Base-by-base conservation (phyloP, 306 rosid genomes). In the Begonia loranthoides region DNA sequence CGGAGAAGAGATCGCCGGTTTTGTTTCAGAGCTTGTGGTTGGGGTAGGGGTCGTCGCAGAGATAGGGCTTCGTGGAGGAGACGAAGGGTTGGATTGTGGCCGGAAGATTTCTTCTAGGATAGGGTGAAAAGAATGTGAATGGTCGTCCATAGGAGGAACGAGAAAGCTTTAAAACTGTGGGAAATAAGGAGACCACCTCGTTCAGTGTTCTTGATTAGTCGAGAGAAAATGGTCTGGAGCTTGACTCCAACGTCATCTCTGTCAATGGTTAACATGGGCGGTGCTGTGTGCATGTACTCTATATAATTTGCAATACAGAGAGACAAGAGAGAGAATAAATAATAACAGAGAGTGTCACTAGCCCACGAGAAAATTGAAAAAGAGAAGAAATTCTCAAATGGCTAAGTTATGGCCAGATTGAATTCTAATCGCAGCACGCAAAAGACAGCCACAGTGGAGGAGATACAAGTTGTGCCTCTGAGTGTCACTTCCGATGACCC, bases 181-280 rank as follows among this genome's bases (percentile, higher is more conserved):
- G 60, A 62, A 16, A 63, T 74, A 68, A n/a, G n/a, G n/a, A n/a
- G n/a, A n/a, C 28, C 10, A 28, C 86, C 93, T 84, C 86, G 94
- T 84, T 80, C 76, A 80, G 85, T 66, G 95, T 70, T 66, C 60
- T 57, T 36, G 78, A 73, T 66, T 59, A 70, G 73, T 65, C 60
- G 57, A 64, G 60, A 63, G 60, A 57, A 21, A 52, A 59, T 21
- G 56, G 19, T 67, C 12, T 15, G 17, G 16, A 47, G 62, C 62
- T 60, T 59, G 61, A 57, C 74, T 70, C 66, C 54, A 61, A 68
- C 68, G 68, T 50, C 77, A 61, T 59, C 44, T 46, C 52, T 69
- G 67, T 70, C 60, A 79, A 82, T 84, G 95, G 97, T 82, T 72
- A 84, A 77, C 15, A 46, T 67, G 79, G 93, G 87, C 95, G 97